A percentile compares a stretch with the other conserved stretches of the same genome.
Evolutionary conservation across 2,329 filamentous ascomycete genomes (phyloP).

Genomic region (Hypocreales sp.): DNA sequence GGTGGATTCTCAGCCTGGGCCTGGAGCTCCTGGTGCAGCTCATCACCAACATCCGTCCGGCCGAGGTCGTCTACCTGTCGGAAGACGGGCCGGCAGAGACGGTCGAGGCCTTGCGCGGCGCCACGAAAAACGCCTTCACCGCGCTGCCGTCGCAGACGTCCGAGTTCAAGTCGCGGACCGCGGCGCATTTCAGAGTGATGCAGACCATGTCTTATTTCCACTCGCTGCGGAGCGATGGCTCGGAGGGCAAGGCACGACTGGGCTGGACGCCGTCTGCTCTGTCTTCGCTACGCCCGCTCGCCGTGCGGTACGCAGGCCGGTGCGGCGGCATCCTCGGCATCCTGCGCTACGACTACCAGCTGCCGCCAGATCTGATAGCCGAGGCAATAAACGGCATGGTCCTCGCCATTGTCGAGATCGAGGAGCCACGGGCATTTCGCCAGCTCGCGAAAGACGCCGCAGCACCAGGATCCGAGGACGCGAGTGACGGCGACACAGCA

Average conservation of each 20-base stretch:
- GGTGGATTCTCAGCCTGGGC: constrained; percentile 58
- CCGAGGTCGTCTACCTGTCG: constrained; percentile 54
- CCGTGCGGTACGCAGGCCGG: constrained; percentile 40
- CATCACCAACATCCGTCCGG: constrained; percentile 35
- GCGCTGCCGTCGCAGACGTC: constrained; percentile 43
- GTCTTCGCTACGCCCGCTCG: constrained; percentile 40
- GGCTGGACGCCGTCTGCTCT: constrained; percentile 41
- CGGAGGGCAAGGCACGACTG: constrained; percentile 3
- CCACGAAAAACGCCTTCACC: constrained; percentile 26
- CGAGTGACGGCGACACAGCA: constrained; percentile 1
- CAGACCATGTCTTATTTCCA: constrained; percentile 75
- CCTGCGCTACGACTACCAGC: constrained; percentile 50
- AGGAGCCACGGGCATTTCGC: constrained; percentile 34
- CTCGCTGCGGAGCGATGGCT: constrained; percentile 2
- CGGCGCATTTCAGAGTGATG: constrained; percentile 54
- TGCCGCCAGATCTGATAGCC: constrained; percentile 38
- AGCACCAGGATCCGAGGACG: too few species aligned
- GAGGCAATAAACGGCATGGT: constrained; percentile 58
- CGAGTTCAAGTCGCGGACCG: constrained; percentile 41
- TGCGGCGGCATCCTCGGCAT: constrained; percentile 45
- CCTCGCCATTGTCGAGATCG: constrained; percentile 48
- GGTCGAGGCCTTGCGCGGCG: constrained; percentile 33
- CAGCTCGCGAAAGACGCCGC: constrained; percentile 7
- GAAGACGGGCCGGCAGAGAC: constrained; percentile 43
- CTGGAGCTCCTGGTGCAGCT: constrained; percentile 47